Evolutionary conservation across 148 eudicot genomes (phyloP), one percentile per base, ranked within the genome.

Genomic region (Vaccinium myrtillus): DNA sequence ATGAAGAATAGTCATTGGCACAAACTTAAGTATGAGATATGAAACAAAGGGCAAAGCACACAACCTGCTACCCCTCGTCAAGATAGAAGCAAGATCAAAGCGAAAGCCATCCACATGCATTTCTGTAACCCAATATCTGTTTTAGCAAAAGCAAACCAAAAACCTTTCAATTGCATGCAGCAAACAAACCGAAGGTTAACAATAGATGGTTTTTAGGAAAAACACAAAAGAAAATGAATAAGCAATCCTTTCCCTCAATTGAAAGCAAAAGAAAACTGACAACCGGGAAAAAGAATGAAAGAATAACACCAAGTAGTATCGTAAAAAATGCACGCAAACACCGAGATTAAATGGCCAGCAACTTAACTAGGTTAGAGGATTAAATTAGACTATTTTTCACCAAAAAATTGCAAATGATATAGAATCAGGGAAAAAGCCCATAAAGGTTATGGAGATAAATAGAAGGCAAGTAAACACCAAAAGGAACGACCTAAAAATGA

Each of bases 71-170:
- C 95, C 93, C 87, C 99, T 90, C 32, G 98, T 97, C 90, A 97
- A 56, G 84, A 97, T 97, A 83, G 99, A 95, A 87, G 98, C 99
- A 91, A 97, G 96, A 91, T 97, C 99, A 89, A 97, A 97, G 88
- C 99, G 98, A 87, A 97, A 97, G 70, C 99, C 99, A 90, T 97
- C 99, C 56, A 97, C 94, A 85, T 97, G 99, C 96, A 97, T 95
- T 86, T 97, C 99, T 32, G 93, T 94, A 69, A 95, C 99, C 99
- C 99, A 97, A 81, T 94, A 97, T 91, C 99, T 97, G 93, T 87
- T 70, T 83, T 83, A 27, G 55, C 36, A 70, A 74, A 36, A 55
- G 61, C 39, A 54, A 19, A 21, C 76, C 59, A 74, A 71, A 82
- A 46, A 82, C 39, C 39, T 54, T 83, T 83, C 78, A 73, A 53